Evolutionary conservation across 2,329 filamentous ascomycete genomes (phyloP).

Genomic region (Allantophomopsis cytisporea): DNA sequence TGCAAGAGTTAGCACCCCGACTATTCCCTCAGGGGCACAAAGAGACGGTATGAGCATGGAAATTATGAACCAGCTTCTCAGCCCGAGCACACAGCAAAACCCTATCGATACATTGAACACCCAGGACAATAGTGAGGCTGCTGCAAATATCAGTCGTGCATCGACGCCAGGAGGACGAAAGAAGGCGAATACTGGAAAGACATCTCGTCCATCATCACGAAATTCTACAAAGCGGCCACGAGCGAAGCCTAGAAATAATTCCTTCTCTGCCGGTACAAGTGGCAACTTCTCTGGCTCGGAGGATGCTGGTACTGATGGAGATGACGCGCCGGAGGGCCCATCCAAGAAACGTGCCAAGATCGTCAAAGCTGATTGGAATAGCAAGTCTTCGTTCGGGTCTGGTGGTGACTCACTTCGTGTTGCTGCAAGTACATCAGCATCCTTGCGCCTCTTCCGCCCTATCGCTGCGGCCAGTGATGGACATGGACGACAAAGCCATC

Average conservation of each 20-base stretch:
- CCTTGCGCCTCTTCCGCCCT: constrained; percentile 72
- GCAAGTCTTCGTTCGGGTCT: constrained; percentile 56
- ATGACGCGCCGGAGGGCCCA: constrained; percentile 19
- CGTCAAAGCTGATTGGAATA: constrained; percentile 59
- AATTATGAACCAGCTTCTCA: constrained; percentile 18
- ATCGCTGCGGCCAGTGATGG: constrained; percentile 35
- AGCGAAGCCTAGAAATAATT: constrained; percentile 2
- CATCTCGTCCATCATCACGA: constrained; percentile 14
- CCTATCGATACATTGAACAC: constrained; percentile 8
- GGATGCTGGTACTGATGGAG: constrained; percentile 32
- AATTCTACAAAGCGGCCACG: constrained; percentile 13
- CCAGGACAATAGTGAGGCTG: constrained; percentile 4
- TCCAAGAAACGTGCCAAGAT: constrained; percentile 70
- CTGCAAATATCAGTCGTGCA: constrained; percentile 5
- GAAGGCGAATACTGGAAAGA: constrained; percentile 6
- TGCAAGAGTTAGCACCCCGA: constrained; percentile 7
- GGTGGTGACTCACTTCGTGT: constrained; percentile 73
- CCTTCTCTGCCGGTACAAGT: constrained; percentile 7
- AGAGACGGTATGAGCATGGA: constrained; percentile 17
- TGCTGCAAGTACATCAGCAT: constrained; percentile 82
- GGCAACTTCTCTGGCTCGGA: constrained; percentile 68
- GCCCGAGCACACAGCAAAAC: constrained; percentile 13
- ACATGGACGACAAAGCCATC: constrained; percentile 24
- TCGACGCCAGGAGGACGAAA: constrained; percentile 1
- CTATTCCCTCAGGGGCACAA: constrained; percentile 3